Evolutionary conservation across 768 basidiomycete species (phyloP).

Genomic region (Crepidotus variabilis): DNA sequence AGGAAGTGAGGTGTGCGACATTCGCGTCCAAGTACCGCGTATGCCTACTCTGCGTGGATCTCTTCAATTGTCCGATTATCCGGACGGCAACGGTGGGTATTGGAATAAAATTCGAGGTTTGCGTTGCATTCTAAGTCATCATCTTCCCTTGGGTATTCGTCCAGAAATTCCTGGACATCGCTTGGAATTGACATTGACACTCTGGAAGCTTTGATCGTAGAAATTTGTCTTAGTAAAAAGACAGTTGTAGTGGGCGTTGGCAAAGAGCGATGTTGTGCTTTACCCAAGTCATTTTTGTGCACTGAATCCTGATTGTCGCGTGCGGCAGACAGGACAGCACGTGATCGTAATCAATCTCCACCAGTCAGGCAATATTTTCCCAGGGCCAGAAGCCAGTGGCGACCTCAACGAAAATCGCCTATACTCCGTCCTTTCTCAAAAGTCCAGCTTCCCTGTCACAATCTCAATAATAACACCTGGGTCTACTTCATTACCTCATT

Average conservation of each 20-base stretch:
- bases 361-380: too few species aligned
- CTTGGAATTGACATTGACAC: slow-evolving; percentile 40
- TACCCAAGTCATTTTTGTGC: too few species aligned
- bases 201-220: not conserved
- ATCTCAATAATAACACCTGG: too few species aligned
- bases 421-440: too few species aligned
- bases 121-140: slow-evolving; percentile 36
- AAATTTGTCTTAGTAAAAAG: not conserved
- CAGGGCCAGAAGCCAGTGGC: too few species aligned
- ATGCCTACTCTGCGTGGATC: slow-evolving; percentile 49
- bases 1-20: slow-evolving; percentile 27
- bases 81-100: slow-evolving; percentile 52
- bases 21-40: not conserved
- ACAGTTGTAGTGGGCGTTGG: not conserved
- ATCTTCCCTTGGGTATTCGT: slow-evolving; percentile 42
- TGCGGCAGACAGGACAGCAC: too few species aligned
- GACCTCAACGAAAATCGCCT: too few species aligned
- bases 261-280: not conserved
- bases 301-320: too few species aligned
- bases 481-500: too few species aligned
- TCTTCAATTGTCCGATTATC: slow-evolving; percentile 61
- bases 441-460: too few species aligned
- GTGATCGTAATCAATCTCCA: too few species aligned
- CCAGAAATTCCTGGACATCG: slow-evolving; percentile 56
- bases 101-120: slow-evolving; percentile 64